Evolutionary conservation across 257 asterid genomes (phyloP).

Genomic region (Solanum chaucha): DNA sequence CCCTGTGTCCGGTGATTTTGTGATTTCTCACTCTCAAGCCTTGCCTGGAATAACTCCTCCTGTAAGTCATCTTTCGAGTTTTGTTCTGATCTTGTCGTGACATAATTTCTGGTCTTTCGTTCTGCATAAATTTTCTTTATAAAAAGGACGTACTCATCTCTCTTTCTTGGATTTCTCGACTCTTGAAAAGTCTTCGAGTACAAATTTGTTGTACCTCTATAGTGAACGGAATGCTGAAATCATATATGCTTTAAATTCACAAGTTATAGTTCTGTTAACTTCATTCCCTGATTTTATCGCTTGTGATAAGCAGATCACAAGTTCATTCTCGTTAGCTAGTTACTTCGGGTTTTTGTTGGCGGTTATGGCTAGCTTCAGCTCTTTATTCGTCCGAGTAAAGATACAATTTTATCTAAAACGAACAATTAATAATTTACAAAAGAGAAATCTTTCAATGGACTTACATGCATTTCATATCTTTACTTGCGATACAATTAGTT

Average conservation of each 20-base stretch:
- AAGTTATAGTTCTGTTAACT: background rate
- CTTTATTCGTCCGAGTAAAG: background rate
- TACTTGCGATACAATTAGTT: background rate
- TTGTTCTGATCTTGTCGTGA: background rate
- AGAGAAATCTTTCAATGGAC: background rate
- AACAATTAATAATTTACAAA: background rate
- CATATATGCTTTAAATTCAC: background rate
- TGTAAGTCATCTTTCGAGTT: constrained; percentile 9
- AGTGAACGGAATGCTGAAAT: background rate
- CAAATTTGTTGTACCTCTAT: background rate
- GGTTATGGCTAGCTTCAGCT: background rate
- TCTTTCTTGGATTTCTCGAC: background rate
- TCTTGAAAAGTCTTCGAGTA: background rate
- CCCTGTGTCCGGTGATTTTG: constrained; percentile 30
- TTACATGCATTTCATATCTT: background rate
- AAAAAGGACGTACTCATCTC: background rate
- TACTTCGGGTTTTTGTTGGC: background rate
- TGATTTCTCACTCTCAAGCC: constrained; percentile 17
- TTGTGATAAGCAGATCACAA: background rate
- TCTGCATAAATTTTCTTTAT: background rate
- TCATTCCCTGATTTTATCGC: background rate
- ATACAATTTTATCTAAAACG: background rate
- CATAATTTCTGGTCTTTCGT: background rate
- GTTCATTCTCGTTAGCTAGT: background rate
- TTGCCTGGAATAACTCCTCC: constrained; percentile 27